Percentiles rank a stretch among this genome's conserved stretches.
These are phyloP conservation scores for Neohortaea acidophila DNA, from an alignment of 495 filamentous ascomycete species.

Conservation along the genomic window DNA sequence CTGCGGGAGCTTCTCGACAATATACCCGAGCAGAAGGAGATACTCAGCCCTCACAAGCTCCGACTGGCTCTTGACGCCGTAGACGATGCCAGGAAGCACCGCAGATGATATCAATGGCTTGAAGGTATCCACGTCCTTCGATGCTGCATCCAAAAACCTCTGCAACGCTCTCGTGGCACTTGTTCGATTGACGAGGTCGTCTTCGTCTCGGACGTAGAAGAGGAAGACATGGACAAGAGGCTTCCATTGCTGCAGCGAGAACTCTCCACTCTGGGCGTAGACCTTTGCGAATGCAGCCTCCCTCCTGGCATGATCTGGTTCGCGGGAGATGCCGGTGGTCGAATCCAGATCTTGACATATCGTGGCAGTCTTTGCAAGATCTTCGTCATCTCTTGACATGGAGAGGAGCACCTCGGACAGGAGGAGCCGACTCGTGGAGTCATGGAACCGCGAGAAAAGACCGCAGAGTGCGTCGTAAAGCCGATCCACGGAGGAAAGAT, in stretches of 20 bases:
- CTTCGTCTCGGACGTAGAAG: slow-evolving; percentile 69
- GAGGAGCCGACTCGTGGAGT: slow-evolving; percentile 41
- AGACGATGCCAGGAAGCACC: slow-evolving; percentile 60
- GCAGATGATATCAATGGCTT: slow-evolving; percentile 41
- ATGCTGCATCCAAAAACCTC: slow-evolving; percentile 54
- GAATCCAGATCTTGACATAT: slow-evolving; percentile 74
- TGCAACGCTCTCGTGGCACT: slow-evolving; percentile 70
- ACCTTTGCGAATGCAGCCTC: slow-evolving; percentile 61
- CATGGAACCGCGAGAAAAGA: slow-evolving; percentile 11
- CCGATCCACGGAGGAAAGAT: slow-evolving; percentile 5
- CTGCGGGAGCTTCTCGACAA: slow-evolving; percentile 53
- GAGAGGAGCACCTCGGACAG: slow-evolving; percentile 56
- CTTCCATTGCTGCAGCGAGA: slow-evolving; percentile 68
- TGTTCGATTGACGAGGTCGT: slow-evolving; percentile 73
- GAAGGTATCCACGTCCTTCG: slow-evolving; percentile 28
- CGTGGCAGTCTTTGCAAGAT: slow-evolving; percentile 45
- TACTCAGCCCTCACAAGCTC: slow-evolving; percentile 77
- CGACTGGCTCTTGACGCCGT: slow-evolving; percentile 56
- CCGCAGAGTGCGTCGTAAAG: slow-evolving; percentile 13
- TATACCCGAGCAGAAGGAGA: slow-evolving; percentile 56
- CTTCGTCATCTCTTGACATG: slow-evolving; percentile 46
- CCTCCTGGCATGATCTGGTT: slow-evolving; percentile 74
- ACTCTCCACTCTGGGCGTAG: slow-evolving; percentile 38
- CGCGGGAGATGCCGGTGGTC: slow-evolving; percentile 51
- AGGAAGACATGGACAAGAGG: slow-evolving; percentile 85